These are phyloP conservation scores for Rossbeevera mucosa DNA, from an alignment of 768 basidiomycete species.

Conservation along the genomic window DNA sequence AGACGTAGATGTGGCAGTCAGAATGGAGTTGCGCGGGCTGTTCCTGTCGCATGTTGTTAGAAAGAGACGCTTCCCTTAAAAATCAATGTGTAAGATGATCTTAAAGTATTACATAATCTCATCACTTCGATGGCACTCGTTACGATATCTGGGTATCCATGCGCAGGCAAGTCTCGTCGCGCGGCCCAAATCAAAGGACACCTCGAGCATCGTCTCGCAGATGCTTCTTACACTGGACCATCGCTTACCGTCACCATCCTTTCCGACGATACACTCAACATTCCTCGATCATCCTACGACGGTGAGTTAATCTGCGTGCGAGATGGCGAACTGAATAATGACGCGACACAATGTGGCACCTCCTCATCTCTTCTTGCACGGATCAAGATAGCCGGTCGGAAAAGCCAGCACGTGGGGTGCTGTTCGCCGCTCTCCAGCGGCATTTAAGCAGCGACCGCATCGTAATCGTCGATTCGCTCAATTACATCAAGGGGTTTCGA, in stretches of 20 bases:
- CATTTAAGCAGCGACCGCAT: slow-evolving; percentile 67
- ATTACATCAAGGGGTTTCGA: slow-evolving; percentile 98
- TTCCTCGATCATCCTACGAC: slow-evolving; percentile 66
- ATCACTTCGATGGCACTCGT: slow-evolving; percentile 73
- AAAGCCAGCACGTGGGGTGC: slow-evolving; percentile 79
- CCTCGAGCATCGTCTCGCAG: slow-evolving; percentile 49
- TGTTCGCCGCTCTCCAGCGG: slow-evolving; percentile 81
- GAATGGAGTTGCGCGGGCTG: no score
- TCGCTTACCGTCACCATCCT: slow-evolving; percentile 45
- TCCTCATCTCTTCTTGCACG: neutral
- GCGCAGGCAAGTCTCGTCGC: slow-evolving; percentile 79
- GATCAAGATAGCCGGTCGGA: slow-evolving; percentile 69
- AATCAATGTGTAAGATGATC: no score
- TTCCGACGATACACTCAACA: slow-evolving; percentile 68
- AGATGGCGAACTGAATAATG: neutral
- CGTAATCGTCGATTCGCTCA: slow-evolving; percentile 85
- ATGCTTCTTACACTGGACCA: slow-evolving; percentile 51
- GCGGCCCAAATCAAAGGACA: slow-evolving; percentile 57
- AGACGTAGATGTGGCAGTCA: no score
- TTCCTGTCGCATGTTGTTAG: no score
- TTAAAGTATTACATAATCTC: no score
- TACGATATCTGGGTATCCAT: slow-evolving; percentile 85
- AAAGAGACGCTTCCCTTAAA: no score
- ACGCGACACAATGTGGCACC: neutral
- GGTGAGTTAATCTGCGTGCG: slow-evolving; percentile 40